Evolutionary conservation across 371 early-diverging fungal genomes (phyloP), one percentile per base, ranked within the genome.

Genomic region (Mortierella sp.): DNA sequence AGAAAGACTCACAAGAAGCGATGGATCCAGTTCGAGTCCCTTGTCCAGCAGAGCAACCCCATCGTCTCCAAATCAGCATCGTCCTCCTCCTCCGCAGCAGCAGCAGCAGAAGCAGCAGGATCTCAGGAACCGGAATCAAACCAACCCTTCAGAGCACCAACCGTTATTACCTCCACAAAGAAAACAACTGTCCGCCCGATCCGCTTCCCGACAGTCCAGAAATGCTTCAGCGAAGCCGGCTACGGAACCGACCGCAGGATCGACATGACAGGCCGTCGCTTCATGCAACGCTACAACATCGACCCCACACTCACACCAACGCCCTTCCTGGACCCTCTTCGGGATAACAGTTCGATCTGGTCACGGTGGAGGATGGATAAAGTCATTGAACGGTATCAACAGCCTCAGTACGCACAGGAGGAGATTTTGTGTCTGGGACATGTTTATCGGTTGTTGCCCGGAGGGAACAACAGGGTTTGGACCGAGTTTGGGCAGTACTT

Each of bases 401-500:
- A 83, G 41, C 77, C 84, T 8, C 70, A 70, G 49, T 80, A 71
- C 27, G 70, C 60, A 0, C 65, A 83, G 14, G 68, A 80, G 11
- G 84, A 83, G 70, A 74, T 83, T 35, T 58, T 83, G 2, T 83
- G 84, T 44, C 60, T 83, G 21, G 80, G 80, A 2, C 84, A 83
- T 65, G 84, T 83, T 46, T 83, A 83, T n/a, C 29, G 84, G 54
- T 43, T 83, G 51, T 29, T 83, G 55, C 84, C 84, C 11, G 84
- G 84, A 0, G 84, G 84, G 12, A 70, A 75, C 29, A 76, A 83
- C 21, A 60, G 84, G 7, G 78, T 80, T 14, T 83, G 84, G 84
- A 55, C 75, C 29, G 84, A 83, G 55, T 83, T 83, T 80, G 84
- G 84, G 11, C 84, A 83, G 51, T 75, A 75, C 41, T 83, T 83